Evolutionary conservation across 2,329 filamentous ascomycete genomes (phyloP).

Genomic region (Polychaeton citri): DNA sequence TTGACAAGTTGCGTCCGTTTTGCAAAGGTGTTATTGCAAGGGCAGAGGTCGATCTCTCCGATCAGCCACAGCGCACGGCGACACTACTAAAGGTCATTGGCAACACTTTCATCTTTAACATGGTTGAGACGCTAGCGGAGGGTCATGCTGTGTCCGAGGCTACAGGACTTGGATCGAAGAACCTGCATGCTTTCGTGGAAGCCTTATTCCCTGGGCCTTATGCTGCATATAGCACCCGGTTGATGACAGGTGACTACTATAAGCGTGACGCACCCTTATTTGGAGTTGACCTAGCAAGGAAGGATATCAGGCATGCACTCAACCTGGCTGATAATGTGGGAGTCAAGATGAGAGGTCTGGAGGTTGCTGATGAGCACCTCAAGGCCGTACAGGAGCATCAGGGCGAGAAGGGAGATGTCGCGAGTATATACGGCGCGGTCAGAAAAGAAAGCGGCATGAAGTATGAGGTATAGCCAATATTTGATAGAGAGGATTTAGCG

Average conservation of each 20-base stretch:
- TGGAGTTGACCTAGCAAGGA: conserved; percentile 66
- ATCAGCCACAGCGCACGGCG: conserved; percentile 54
- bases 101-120: conserved; percentile 75
- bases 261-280: conserved; percentile 67
- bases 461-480: too few species aligned
- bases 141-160: conserved; percentile 70
- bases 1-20: conserved; percentile 55
- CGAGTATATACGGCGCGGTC: conserved; percentile 69
- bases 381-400: conserved; percentile 53
- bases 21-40: conserved; percentile 59
- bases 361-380: conserved; percentile 57
- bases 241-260: conserved; percentile 65
- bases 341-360: conserved; percentile 48
- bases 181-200: conserved; percentile 59
- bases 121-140: conserved; percentile 68
- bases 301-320: conserved; percentile 66
- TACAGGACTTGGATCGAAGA: conserved; percentile 56
- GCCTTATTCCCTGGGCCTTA: conserved; percentile 64
- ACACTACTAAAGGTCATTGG: conserved; percentile 68
- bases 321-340: conserved; percentile 51
- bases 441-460: conserved; percentile 60
- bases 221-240: conserved; percentile 58
- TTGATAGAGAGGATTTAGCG: too few species aligned
- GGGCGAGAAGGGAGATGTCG: conserved; percentile 63
- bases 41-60: conserved; percentile 56